These are phyloP conservation scores for Amylocarpus encephaloides DNA, from an alignment of 2,329 filamentous ascomycete genomes.

Conservation along the genomic window DNA sequence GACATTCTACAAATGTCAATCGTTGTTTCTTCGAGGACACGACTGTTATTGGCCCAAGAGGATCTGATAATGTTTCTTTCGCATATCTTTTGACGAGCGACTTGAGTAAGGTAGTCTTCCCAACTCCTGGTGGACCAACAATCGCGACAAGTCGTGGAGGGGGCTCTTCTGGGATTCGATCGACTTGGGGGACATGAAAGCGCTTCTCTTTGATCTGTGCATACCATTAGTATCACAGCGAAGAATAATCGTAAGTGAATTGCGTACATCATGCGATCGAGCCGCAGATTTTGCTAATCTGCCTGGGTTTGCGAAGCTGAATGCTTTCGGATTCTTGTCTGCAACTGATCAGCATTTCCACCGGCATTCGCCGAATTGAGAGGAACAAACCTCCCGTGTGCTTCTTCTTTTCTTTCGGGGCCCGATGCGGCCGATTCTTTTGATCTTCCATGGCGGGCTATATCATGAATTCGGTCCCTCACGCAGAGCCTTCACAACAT, in stretches of 20 bases:
- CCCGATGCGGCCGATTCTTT: constrained; percentile 76
- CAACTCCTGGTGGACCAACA: constrained; percentile 89
- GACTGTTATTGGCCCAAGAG: constrained; percentile 87
- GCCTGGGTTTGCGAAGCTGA: constrained; percentile 33
- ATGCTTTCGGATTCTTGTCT: constrained; percentile 34
- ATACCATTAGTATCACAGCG: constrained; percentile 8
- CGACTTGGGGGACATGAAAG: constrained; percentile 91
- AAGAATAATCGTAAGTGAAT: neutral
- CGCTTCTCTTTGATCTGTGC: constrained; percentile 84
- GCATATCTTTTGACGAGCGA: constrained; percentile 90
- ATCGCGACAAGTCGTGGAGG: constrained; percentile 90
- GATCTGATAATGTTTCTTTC: constrained; percentile 87
- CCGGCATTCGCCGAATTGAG: neutral
- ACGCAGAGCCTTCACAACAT: neutral
- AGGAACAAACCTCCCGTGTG: constrained; percentile 50
- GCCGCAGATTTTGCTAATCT: constrained; percentile 36
- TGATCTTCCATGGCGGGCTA: constrained; percentile 66
- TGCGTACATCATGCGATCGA: constrained; percentile 46
- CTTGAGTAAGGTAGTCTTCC: constrained; percentile 93
- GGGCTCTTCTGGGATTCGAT: constrained; percentile 90
- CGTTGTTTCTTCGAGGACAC: constrained; percentile 94
- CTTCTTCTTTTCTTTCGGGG: constrained; percentile 85
- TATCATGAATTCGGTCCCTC: neutral
- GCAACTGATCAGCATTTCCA: constrained; percentile 7
- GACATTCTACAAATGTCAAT: constrained; percentile 92